Evolutionary conservation across 1,284 basidiomycete species (phyloP), one percentile per base, ranked within the genome.

Genomic region (Boletus mariae): DNA sequence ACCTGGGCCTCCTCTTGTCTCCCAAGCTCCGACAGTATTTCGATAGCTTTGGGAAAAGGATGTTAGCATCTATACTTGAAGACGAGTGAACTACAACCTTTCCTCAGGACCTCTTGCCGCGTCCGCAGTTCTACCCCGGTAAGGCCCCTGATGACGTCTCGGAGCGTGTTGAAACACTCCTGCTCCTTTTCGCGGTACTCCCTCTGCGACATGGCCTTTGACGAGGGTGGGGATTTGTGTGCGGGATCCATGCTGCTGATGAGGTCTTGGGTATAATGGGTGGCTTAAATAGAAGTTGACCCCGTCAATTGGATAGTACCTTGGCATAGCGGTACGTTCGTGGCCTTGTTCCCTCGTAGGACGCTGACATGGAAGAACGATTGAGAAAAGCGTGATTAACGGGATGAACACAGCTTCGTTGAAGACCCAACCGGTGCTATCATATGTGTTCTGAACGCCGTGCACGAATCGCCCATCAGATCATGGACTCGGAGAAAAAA

Each of bases 121-220:
- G 52, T 65, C 13, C 40, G 49, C 1, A 29, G 49, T 3, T 61
- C 57, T 31, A 53, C 49, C 29, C 55, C 55, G 2, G 60, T 67
- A 20, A 58, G 40, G 12, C 35, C 44, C 32, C 44, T 55, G 31
- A 68, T 57, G 23, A 51, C 32, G 7, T 54, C 51, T 2, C 62
- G 56, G 17, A 66, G 64, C 2, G 9, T 35, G 9, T 49, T 52
- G 23, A 69, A 63, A 51, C 44, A 45, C 5, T 55, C 56, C 8
- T 28, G 34, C 28, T 66, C 67, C 31, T 45, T 63, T 32, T 67
- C 62, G 5, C 64, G 58, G 35, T 66, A 66, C 26, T 50, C 54
- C 45, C 51, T 53, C 15, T 66, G 64, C 29, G 23, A 13, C 7
- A 26, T n/a, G 7, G 35, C 53, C 26, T 61, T 11, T 1, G 45